Evolutionary conservation across 2,329 filamentous ascomycete genomes (phyloP).

Genomic region (Aspergillus pseudoterreus): DNA sequence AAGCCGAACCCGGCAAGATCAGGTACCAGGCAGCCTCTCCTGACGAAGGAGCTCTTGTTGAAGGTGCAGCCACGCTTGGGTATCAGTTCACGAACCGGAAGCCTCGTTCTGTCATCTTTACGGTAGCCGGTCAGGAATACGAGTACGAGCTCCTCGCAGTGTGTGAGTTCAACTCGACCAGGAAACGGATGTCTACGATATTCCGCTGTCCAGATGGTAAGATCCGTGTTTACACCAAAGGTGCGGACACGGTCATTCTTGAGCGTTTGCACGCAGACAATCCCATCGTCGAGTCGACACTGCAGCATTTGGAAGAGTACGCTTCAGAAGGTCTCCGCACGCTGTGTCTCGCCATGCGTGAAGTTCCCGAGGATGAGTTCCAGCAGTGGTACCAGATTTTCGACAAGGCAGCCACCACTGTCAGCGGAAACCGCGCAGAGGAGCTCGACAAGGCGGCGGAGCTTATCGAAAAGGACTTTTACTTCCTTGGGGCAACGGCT

Average conservation of each 20-base stretch:
- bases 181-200: constrained; percentile 97
- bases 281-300: constrained; percentile 80
- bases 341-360: constrained; percentile 89
- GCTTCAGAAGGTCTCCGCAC: constrained; percentile 93
- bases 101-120: constrained; percentile 81
- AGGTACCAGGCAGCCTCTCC: constrained; percentile 98
- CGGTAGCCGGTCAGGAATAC: constrained; percentile 65
- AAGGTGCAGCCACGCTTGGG: constrained; percentile 79
- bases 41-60: constrained; percentile 93
- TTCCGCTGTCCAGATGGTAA: constrained; percentile 96
- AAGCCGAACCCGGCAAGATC: constrained; percentile 74
- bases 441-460: constrained; percentile 97
- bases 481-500: constrained; percentile 86
- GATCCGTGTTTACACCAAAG: constrained; percentile 90
- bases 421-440: constrained; percentile 86
- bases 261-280: constrained; percentile 83
- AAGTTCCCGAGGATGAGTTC: constrained; percentile 85
- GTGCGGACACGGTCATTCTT: constrained; percentile 94
- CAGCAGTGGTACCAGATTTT: constrained; percentile 82
- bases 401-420: constrained; percentile 82
- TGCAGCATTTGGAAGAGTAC: constrained; percentile 97
- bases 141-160: constrained; percentile 92
- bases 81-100: constrained; percentile 90
- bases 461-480: constrained; percentile 89
- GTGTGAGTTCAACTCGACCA: constrained; percentile 98